Evolutionary conservation across 257 asterid species (phyloP).

Genomic region (Solanum paucissectum): DNA sequence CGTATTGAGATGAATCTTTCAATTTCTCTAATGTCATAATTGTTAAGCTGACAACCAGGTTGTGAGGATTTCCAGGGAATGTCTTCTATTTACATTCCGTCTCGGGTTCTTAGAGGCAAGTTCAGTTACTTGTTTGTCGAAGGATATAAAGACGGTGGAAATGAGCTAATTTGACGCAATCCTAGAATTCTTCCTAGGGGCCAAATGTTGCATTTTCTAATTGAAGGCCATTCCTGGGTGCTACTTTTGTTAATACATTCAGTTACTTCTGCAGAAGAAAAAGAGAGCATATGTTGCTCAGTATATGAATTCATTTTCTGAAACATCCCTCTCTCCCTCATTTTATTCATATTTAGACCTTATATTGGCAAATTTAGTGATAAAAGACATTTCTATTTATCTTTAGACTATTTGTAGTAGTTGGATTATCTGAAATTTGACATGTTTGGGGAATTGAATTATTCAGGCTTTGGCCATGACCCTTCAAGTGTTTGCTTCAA

Average conservation of each 20-base stretch:
- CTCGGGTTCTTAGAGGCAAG: neutral
- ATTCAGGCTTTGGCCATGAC: conserved; percentile 65
- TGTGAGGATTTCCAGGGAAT: neutral
- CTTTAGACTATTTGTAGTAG: neutral
- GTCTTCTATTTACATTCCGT: neutral
- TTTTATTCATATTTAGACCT: neutral
- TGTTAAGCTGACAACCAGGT: neutral
- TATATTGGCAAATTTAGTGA: neutral
- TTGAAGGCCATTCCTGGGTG: neutral
- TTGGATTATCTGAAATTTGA: neutral
- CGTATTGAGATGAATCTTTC: neutral
- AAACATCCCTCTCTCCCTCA: neutral
- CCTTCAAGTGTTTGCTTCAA: conserved; percentile 70
- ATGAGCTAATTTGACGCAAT: neutral
- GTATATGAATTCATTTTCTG: neutral
- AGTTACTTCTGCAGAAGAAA: neutral
- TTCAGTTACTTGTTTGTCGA: neutral
- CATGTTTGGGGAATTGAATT: neutral
- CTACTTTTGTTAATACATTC: neutral
- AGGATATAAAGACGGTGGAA: neutral
- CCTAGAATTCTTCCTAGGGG: neutral
- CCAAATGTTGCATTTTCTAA: neutral
- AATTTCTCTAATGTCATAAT: neutral
- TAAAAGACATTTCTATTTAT: neutral
- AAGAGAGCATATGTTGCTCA: neutral